Evolutionary conservation across 2,329 filamentous ascomycete species (phyloP), one percentile per base, ranked within the genome.

Genomic region (Aspergillus luchuensis): DNA sequence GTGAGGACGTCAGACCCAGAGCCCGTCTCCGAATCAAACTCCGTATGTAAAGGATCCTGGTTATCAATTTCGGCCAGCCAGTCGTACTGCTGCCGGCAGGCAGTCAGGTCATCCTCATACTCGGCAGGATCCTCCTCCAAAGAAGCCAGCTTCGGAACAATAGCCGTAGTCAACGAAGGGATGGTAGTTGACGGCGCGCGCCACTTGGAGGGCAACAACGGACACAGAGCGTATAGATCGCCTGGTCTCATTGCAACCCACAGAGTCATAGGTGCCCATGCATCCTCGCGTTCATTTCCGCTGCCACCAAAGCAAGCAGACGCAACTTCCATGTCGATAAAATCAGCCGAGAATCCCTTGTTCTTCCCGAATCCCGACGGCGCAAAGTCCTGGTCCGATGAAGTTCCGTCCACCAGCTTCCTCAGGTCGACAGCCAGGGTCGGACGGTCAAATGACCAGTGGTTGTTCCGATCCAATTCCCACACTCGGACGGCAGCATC

Each of bases 181-280:
- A 97, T 87, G 33, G 95, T 81, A 0, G 90, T 89, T 1, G 88
- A 84, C 13, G 89, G 88, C 23, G 90, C 88, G 23, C 91, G 87
- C 92, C 94, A 98, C 69, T 89, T 91, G 55, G 88, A 87, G 0
- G 95, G 95, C 33, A 99, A 81, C 43, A 99, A 82, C 1, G 95
- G 95, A 72, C 93, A 97, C 8, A 99, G 81, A 1, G 94, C 93
- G 72, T 99, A 99, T 5, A 98, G 85, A 71, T 97, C 93, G 3
- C 95, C 95, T 61, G 92, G 90, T 39, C 87, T 87, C 90, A 97
- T 99, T n/a, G 93, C 92, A 55, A 98, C 81, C 91, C 94, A 99
- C 10, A 99, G 82, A 0, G 95, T 98, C 91, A 97, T 97, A 8
- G 93, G 87, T 7, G 92, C 91, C 95, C 95, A 99, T 2, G 85